Percentiles rank a stretch among this genome's conserved stretches.
These are phyloP conservation scores for Candida mattraensis DNA, from an alignment of 805 yeast species.

Conservation along the genomic window DNA sequence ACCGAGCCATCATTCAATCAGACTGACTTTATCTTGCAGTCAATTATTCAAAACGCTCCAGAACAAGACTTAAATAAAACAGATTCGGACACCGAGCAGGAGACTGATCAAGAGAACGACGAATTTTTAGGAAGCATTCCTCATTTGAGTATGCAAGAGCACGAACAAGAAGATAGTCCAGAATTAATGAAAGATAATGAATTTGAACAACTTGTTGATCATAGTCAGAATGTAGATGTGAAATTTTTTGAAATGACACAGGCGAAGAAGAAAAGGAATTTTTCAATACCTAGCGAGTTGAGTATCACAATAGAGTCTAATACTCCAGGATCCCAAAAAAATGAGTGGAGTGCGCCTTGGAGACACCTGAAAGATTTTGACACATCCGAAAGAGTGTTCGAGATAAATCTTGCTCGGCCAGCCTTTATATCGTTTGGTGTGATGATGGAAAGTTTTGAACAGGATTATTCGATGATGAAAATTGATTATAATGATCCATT, in stretches of 20 bases:
- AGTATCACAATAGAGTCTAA: neutral
- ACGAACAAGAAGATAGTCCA: no score
- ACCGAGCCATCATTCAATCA: neutral
- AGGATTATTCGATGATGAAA: slow-evolving; percentile 44
- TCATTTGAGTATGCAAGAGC: no score
- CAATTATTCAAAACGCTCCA: slow-evolving; percentile 13
- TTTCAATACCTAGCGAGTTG: neutral
- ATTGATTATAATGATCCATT: slow-evolving; percentile 62
- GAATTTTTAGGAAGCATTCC: slow-evolving; percentile 28
- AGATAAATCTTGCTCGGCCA: slow-evolving; percentile 21
- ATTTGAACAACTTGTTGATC: no score
- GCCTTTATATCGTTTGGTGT: slow-evolving; percentile 10
- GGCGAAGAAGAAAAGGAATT: slow-evolving; percentile 1
- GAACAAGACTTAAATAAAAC: slow-evolving; percentile 9
- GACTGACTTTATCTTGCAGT: slow-evolving; percentile 7
- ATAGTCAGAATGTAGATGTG: slow-evolving; percentile 12
- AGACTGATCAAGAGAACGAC: slow-evolving; percentile 24
- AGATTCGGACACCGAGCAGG: slow-evolving; percentile 11
- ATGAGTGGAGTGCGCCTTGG: slow-evolving; percentile 3
- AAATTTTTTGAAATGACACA: slow-evolving; percentile 19
- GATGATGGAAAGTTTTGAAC: slow-evolving; percentile 38
- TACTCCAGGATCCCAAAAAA: neutral
- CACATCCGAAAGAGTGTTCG: slow-evolving; percentile 11
- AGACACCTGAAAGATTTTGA: neutral
- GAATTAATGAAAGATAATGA: no score